Evolutionary conservation across 1,139 yeast species (phyloP).

Genomic region (Protomyces arabidopsidicola): DNA sequence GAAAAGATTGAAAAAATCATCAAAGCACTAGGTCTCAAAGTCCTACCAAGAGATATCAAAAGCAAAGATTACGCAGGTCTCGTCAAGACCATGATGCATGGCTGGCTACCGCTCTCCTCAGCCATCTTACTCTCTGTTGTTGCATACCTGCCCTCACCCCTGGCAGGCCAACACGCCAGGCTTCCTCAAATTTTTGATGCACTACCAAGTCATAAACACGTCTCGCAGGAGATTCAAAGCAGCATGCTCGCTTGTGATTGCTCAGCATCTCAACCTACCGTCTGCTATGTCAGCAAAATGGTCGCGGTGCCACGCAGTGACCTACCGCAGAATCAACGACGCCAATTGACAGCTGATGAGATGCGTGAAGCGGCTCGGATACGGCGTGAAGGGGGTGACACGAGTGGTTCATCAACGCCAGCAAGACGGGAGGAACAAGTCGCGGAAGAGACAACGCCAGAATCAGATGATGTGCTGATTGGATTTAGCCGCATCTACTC

Average conservation of each 20-base stretch:
- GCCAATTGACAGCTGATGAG: conserved; percentile 47
- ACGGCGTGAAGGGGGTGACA: conserved; percentile 49
- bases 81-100: conserved; percentile 69
- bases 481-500: conserved; percentile 88
- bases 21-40: conserved; percentile 59
- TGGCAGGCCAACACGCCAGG: conserved; percentile 65
- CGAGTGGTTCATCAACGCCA: conserved; percentile 8
- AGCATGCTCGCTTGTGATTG: conserved; percentile 65
- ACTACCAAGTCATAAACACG: conserved; percentile 50
- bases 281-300: conserved; percentile 87
- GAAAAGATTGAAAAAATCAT: conserved; percentile 74
- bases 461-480: conserved; percentile 57
- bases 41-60: conserved; percentile 70
- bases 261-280: conserved; percentile 49
- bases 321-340: conserved; percentile 54
- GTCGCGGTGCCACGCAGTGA: conserved; percentile 78
- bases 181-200: conserved; percentile 61
- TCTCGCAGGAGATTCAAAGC: conserved; percentile 49
- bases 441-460: conserved; percentile 38
- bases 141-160: conserved; percentile 79
- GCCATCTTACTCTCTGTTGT: conserved; percentile 80
- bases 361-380: conserved; percentile 47
- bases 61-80: conserved; percentile 69
- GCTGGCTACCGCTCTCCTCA: conserved; percentile 90
- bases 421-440: conserved; percentile 29